phyloP scores from a whole-genome alignment of 1,284 basidiomycete genomes.

The Anthracocystis panici-leucophaei region DNA sequence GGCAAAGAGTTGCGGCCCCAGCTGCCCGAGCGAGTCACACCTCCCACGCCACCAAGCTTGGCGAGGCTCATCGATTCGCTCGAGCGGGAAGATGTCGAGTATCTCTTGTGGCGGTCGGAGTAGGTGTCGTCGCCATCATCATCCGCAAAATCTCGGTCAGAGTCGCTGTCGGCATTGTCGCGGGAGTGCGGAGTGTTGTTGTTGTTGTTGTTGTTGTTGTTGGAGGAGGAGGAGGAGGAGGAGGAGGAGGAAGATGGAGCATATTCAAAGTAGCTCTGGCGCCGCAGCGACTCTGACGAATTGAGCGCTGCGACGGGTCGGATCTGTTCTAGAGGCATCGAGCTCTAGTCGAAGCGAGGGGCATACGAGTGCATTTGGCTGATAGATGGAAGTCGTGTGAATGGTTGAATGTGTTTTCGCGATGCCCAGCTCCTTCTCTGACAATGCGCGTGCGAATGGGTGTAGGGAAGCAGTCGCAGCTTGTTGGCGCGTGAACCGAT shows the following conservation, averaged over 20 bases:
- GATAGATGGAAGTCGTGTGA: not conserved
- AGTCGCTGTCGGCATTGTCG: constrained; percentile 26
- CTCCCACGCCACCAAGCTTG: constrained; percentile 61
- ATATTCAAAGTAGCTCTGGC: constrained; percentile 38
- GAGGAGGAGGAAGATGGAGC: constrained; percentile 7
- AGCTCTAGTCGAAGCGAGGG: constrained; percentile 18
- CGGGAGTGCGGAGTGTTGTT: constrained; percentile 11
- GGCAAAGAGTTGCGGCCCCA: constrained; percentile 51
- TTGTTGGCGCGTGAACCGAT: not conserved
- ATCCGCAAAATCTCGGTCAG: constrained; percentile 20
- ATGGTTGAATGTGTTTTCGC: not conserved
- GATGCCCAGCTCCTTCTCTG: not conserved
- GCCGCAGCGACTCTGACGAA: constrained; percentile 45
- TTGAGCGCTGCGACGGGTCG: constrained; percentile 49
- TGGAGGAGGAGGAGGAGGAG: constrained; percentile 1
- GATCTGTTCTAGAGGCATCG: constrained; percentile 58
- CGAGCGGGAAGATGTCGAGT: constrained; percentile 24
- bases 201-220: not conserved
- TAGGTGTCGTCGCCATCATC: constrained; percentile 24
- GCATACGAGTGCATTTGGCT: constrained; percentile 28
- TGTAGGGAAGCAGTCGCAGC: too few species aligned
- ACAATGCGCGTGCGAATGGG: not conserved
- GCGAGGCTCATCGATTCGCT: constrained; percentile 51
- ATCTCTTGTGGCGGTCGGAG: constrained; percentile 17
- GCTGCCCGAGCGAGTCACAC: constrained; percentile 61